A percentile compares a stretch with the other conserved stretches of the same genome.
phyloP scores from a whole-genome alignment of 2,329 filamentous ascomycete species.

The Leptographium lundbergii region DNA sequence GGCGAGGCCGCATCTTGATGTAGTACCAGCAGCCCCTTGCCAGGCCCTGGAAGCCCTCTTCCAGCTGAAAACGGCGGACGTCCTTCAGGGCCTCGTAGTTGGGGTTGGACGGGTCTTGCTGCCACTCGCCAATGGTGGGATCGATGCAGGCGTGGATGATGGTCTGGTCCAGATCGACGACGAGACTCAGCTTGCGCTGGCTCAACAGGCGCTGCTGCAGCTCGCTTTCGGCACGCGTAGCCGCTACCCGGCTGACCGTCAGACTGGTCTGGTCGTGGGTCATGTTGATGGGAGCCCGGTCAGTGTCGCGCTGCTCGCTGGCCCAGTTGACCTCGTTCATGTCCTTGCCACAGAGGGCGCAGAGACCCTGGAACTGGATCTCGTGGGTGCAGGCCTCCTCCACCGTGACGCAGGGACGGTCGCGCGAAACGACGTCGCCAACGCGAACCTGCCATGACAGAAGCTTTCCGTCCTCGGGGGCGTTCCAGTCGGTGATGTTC shows the following conservation, averaged over 20 bases:
- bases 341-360: conserved; percentile 85
- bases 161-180: conserved; percentile 95
- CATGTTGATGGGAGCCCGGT: conserved; percentile 88
- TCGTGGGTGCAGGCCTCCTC: conserved; percentile 88
- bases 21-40: conserved; percentile 83
- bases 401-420: conserved; percentile 55
- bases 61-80: conserved; percentile 79
- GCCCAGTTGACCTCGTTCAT: conserved; percentile 89
- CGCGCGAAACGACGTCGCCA: conserved; percentile 48
- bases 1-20: conserved; percentile 87
- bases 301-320: conserved; percentile 63
- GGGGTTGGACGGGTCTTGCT: conserved; percentile 73
- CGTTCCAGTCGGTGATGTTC: conserved; percentile 65
- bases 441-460: conserved; percentile 62
- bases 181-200: conserved; percentile 75
- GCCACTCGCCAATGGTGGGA: conserved; percentile 92
- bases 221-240: conserved; percentile 70
- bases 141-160: conserved; percentile 98
- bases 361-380: conserved; percentile 81
- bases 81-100: conserved; percentile 87
- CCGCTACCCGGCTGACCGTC: conserved; percentile 73
- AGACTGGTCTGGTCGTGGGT: conserved; percentile 82
- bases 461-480: conserved; percentile 69
- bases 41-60: conserved; percentile 63
- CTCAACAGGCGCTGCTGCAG: conserved; percentile 71